Base-by-base conservation (phyloP, 2,329 filamentous ascomycete species). In the Neopestalotiopsis sp. region DNA sequence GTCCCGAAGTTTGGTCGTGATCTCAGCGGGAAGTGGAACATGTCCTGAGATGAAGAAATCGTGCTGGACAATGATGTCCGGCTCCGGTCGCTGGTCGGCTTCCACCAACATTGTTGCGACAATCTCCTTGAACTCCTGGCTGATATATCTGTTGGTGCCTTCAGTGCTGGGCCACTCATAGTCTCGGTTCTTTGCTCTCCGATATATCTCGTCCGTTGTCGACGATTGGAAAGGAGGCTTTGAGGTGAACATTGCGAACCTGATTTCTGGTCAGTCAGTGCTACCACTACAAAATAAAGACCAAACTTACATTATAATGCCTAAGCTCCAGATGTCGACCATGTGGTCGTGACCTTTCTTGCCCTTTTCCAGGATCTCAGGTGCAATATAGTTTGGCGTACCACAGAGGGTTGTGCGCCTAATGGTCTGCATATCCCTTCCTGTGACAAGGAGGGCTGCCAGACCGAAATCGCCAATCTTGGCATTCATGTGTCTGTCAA, bases 381-480 rank as follows among this genome's bases (percentile, higher is more conserved):
- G 96, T 0, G 96, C 96, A 74, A 99, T 97, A 79, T 99, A 99
- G 80, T 99, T 99, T 1, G 96, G 96, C 4, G 96, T 99, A 69
- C 96, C 96, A 75, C 96, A 99, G 69, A 99, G 89, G 6, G 96
- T 99, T 32, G 94, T 98, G 75, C 97, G 89, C 72, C 96, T 90
- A 75, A 90, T 90, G 70, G 89, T 94, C 80, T 91, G 91, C 88
- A 94, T 93, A 77, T 99, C 96, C 79, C 92, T 94, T 77, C 95
- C 94, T 10, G 95, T 97, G 59, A 98, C 91, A 68, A 98, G 86
- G 74, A 99, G 85, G 34, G 97, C 96, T 38, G 96, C 96, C 67
- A 99, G 86, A 3, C 96, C 96, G 82, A 99, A 99, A 80, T 99
- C 96, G 59, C 96, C 96, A 75, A 99, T 94, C 80, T 99, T 99